Evolutionary conservation across 371 early-diverging fungal species (phyloP).

Genomic region (Basidiobolus meristosporus): DNA sequence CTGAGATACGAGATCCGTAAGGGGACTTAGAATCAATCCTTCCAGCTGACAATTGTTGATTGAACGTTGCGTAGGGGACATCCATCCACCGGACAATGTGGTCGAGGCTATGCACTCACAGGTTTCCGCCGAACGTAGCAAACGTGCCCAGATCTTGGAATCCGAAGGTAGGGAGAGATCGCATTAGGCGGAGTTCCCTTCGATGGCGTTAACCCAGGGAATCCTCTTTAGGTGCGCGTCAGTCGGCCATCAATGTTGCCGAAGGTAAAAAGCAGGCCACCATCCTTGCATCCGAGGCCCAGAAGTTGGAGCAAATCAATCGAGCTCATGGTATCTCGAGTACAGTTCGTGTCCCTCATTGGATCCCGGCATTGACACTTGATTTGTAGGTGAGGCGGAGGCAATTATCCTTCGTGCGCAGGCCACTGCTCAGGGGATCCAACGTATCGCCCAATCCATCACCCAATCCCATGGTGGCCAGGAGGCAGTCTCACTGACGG

Average conservation of each 20-base stretch:
- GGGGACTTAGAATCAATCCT: slow-evolving; percentile 3
- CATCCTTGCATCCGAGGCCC: slow-evolving; percentile 89
- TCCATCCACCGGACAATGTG: slow-evolving; percentile 90
- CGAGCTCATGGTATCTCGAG: slow-evolving; percentile 61
- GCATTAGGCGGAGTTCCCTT: too few relatives aligned
- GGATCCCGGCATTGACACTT: too few relatives aligned
- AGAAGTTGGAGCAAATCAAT: slow-evolving; percentile 75
- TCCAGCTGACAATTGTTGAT: not conserved
- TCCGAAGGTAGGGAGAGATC: slow-evolving; percentile 49
- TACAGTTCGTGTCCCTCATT: too few relatives aligned
- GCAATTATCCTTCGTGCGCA: slow-evolving; percentile 70
- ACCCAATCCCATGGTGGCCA: slow-evolving; percentile 32
- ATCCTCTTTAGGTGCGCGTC: slow-evolving; percentile 38
- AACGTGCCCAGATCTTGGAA: slow-evolving; percentile 91
- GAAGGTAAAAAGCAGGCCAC: slow-evolving; percentile 86
- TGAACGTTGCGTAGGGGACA: slow-evolving; percentile 40
- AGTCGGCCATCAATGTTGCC: slow-evolving; percentile 92
- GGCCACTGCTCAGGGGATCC: slow-evolving; percentile 72
- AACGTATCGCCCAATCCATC: slow-evolving; percentile 62
- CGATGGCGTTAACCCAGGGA: not conserved
- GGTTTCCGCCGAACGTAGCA: slow-evolving; percentile 89
- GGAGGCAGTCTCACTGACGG: slow-evolving; percentile 77
- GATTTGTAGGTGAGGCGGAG: slow-evolving; percentile 54
- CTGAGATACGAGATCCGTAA: slow-evolving; percentile 77
- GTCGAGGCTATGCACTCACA: slow-evolving; percentile 95